Evolutionary conservation across 2,329 filamentous ascomycete genomes (phyloP), one percentile per base, ranked within the genome.

Genomic region (Tolypocladium ovalisporum): DNA sequence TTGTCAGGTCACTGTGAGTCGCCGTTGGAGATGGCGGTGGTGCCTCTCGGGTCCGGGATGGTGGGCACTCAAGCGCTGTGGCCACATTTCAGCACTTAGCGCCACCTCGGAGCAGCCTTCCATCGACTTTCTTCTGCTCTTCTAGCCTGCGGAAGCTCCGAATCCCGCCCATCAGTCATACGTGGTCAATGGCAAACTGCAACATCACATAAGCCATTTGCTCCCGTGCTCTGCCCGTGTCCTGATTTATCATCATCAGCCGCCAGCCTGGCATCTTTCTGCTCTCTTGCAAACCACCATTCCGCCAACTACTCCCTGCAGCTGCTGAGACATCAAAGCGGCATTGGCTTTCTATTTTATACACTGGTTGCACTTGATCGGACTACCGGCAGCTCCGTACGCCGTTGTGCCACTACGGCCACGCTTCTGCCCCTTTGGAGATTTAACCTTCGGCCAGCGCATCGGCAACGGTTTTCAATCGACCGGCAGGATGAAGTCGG

Each of bases 401-500:
- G 44, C 29, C 22, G 40, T 24, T 24, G 10, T 13, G 24, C 42
- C 27, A 15, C 24, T 15, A 8, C 24, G 8, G 27, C 4, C 42
- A 7, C 19, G 35, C 27, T 53, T 15, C 24, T 37, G 34, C 40
- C 17, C 44, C 58, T 64, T 65, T 13, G 15, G 15, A 29, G 9
- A 3, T 27, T 24, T 13, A 29, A 24, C 13, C 10, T 19, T 29
- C 22, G 42, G 13, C 42, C 42, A 27, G 22, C 42, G 13, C 22
- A 27, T 47, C 42, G 5, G 15, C 24, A 24, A 19, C 24, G 44
- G 44, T 29, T 29, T 29, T 9, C 27, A 29, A 9, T 32, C 44
- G 42, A 34, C 40, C 51, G 51, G 54, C 58, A 64, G 59, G 61
- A 83, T 83, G 80, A 80, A 73, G 68, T 71, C 79, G 63, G 79